Conservation (phyloP, 2,329 filamentous ascomycete genomes). For the Arthrobotrys entomopaga region DNA sequence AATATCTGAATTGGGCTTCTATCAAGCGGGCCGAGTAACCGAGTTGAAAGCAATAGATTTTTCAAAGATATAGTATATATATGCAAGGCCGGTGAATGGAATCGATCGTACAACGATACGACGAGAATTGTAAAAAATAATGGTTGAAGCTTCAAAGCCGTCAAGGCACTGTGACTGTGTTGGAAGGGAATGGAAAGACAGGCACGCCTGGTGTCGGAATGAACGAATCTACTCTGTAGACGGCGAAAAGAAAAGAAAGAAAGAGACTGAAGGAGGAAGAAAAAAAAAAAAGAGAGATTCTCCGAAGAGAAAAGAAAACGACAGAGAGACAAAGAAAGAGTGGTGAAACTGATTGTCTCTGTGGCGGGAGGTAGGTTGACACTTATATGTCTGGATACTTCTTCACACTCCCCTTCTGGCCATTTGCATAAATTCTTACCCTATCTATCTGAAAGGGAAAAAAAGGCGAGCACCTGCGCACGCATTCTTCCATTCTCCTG, state of each 20-base stretch:
- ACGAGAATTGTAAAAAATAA: not conserved
- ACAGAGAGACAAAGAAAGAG: slow-evolving; percentile 15
- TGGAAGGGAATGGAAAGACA: slow-evolving; percentile 10
- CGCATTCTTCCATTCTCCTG: slow-evolving; percentile 33
- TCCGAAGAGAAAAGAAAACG: slow-evolving; percentile 8
- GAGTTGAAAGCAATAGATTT: slow-evolving; percentile 1
- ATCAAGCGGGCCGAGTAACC: no score
- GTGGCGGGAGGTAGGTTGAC: slow-evolving; percentile 13
- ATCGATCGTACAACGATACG: slow-evolving; percentile 46
- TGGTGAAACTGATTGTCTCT: slow-evolving; percentile 29
- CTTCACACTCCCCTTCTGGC: not conserved
- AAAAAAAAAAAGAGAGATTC: slow-evolving; percentile 16
- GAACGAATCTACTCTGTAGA: slow-evolving; percentile 48
- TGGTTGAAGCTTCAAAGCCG: slow-evolving; percentile 22
- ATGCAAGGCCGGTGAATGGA: slow-evolving; percentile 16
- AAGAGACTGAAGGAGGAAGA: not conserved
- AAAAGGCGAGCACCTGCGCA: slow-evolving; percentile 37
- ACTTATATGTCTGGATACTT: slow-evolving; percentile 35
- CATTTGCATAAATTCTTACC: slow-evolving; percentile 12
- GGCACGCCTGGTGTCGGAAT: slow-evolving; percentile 25
- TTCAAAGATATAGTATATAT: slow-evolving; percentile 30
- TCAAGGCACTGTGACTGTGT: slow-evolving; percentile 27
- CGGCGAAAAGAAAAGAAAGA: slow-evolving; percentile 17
- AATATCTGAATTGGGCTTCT: no score
- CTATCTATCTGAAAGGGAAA: slow-evolving; percentile 34